Conservation (phyloP, 345 rosid species). For the Hypericum androsaemum region DNA sequence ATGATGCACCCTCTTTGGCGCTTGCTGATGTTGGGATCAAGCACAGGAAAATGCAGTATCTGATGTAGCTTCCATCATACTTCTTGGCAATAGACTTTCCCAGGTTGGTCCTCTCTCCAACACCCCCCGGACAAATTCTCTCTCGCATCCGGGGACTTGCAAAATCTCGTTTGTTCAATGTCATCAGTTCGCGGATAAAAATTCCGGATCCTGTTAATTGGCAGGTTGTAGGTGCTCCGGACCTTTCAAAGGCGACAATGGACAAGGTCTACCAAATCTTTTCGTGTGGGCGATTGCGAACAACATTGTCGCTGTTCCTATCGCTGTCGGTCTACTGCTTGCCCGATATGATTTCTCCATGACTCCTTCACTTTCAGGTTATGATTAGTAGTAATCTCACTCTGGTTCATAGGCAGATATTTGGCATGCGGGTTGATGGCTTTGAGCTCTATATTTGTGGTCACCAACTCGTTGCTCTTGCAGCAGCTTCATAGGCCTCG, state of each 20-base stretch:
- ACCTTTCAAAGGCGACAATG: slow-evolving; percentile 85
- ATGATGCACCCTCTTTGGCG: slow-evolving; percentile 94
- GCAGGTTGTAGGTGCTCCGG: slow-evolving; percentile 73
- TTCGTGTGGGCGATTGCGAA: slow-evolving; percentile 84
- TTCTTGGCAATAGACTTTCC: slow-evolving; percentile 74
- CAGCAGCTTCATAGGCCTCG: slow-evolving; percentile 45
- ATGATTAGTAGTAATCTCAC: no score
- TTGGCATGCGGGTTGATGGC: slow-evolving; percentile 85
- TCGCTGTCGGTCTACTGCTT: slow-evolving; percentile 82
- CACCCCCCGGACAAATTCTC: no score
- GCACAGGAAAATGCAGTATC: slow-evolving; percentile 93
- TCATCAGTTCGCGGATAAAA: no score
- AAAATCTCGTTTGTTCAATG: no score
- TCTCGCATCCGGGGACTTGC: no score
- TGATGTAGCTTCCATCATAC: slow-evolving; percentile 80
- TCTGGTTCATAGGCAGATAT: no score
- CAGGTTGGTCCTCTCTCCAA: slow-evolving; percentile 52
- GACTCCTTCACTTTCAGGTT: slow-evolving; percentile 93
- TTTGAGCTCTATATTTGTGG: slow-evolving; percentile 77
- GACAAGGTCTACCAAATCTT: slow-evolving; percentile 80
- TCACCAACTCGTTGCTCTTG: slow-evolving; percentile 75
- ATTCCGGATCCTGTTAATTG: no score
- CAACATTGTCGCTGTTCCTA: slow-evolving; percentile 68
- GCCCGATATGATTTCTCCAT: slow-evolving; percentile 74
- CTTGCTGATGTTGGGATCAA: slow-evolving; percentile 86